phyloP scores from a whole-genome alignment of 2,329 filamentous ascomycete species.

The Cordyceps javanica region DNA sequence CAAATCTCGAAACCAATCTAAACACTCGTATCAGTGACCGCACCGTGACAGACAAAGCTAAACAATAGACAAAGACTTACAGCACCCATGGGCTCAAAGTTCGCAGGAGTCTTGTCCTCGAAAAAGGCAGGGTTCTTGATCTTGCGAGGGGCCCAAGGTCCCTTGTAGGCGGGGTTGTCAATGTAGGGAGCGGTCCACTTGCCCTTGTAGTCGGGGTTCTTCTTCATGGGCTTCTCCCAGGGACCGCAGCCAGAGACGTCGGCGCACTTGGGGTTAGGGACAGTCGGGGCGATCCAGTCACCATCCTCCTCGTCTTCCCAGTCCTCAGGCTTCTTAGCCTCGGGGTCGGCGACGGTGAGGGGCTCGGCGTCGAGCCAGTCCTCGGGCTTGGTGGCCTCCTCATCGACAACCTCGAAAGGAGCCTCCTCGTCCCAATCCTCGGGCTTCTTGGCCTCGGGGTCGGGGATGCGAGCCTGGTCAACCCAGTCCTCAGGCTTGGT shows the following conservation, averaged over 20 bases:
- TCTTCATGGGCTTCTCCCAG: constrained; percentile 87
- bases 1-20: constrained; percentile 98
- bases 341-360: constrained; percentile 76
- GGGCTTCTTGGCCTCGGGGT: constrained; percentile 91
- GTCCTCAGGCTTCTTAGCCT: constrained; percentile 95
- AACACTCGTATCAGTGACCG: not conserved
- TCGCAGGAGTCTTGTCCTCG: constrained; percentile 93
- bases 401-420: constrained; percentile 90
- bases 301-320: constrained; percentile 99
- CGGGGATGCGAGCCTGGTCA: constrained; percentile 82
- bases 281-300: constrained; percentile 86
- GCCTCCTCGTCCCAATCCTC: constrained; percentile 99
- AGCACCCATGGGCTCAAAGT: constrained; percentile 97
- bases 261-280: constrained; percentile 93
- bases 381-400: constrained; percentile 82
- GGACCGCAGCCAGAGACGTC: constrained; percentile 90
- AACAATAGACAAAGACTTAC: constrained; percentile 52
- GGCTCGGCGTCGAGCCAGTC: constrained; percentile 96
- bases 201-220: constrained; percentile 97
- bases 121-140: constrained; percentile 95
- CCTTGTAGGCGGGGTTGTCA: constrained; percentile 98
- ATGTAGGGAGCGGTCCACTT: constrained; percentile 92
- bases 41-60: too few species aligned
- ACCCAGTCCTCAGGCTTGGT: constrained; percentile 95
- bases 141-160: constrained; percentile 88